Conservation (phyloP, 2,329 filamentous ascomycete genomes). For the Stagonosporopsis tanaceti region DNA sequence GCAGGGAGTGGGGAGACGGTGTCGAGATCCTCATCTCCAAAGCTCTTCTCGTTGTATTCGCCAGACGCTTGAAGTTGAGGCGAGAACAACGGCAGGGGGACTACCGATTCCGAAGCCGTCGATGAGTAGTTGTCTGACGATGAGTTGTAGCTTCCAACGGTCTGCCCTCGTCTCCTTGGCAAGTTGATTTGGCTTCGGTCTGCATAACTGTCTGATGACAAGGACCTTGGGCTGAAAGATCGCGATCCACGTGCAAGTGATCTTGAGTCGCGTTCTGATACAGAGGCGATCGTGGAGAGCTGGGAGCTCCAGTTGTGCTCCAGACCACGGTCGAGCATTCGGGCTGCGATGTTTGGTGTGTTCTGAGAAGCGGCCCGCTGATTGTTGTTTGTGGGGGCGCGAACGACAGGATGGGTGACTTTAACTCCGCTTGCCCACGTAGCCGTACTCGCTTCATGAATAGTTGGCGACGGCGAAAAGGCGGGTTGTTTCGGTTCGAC, state of each 20-base stretch:
- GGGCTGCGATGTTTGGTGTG: constrained; percentile 45
- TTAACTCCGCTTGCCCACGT: constrained; percentile 45
- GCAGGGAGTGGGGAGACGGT: constrained; percentile 50
- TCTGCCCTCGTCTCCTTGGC: constrained; percentile 42
- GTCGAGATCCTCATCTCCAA: constrained; percentile 48
- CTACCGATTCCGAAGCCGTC: constrained; percentile 42
- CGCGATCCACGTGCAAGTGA: constrained; percentile 44
- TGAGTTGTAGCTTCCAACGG: constrained; percentile 43
- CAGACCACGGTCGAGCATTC: constrained; percentile 49
- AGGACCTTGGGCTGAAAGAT: constrained; percentile 43
- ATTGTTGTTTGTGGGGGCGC: constrained; percentile 45
- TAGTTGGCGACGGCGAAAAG: constrained; percentile 39
- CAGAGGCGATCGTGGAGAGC: constrained; percentile 49
- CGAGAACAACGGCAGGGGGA: constrained; percentile 49
- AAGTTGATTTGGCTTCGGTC: constrained; percentile 30
- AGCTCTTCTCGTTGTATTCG: constrained; percentile 42
- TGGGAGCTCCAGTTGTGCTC: constrained; percentile 52
- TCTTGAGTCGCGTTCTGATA: constrained; percentile 48
- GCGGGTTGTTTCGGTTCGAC: constrained; percentile 43
- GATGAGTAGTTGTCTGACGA: constrained; percentile 46
- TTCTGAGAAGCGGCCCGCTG: constrained; percentile 47
- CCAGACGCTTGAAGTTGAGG: constrained; percentile 24
- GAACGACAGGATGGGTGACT: constrained; percentile 49
- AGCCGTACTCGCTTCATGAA: constrained; percentile 48
- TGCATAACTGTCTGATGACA: constrained; percentile 43